Evolutionary conservation across 352 stramenopile species (phyloP), one percentile per base, ranked within the genome.

Genomic region (Phytophthora parvispora): DNA sequence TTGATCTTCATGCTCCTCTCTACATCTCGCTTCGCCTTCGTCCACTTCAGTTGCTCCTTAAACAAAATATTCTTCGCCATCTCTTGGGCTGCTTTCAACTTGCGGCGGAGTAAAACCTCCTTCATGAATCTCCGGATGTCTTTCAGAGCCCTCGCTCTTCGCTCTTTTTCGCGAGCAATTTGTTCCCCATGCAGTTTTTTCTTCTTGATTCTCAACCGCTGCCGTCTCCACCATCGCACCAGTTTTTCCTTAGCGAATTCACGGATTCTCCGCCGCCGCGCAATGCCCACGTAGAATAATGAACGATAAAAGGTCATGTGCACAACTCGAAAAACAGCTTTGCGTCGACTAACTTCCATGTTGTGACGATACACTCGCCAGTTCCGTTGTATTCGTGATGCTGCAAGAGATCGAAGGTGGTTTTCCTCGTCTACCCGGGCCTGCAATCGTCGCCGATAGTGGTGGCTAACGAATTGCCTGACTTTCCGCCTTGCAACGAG

Each of bases 241-340:
- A 93, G 31, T 18, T 45, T 71, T n/a, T 76, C 64, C 24, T 82
- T 78, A 2, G 80, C 74, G 12, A 61, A 29, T 42, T 75, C 60
- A 7, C 74, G 77, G 13, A 40, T 49, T 3, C 64, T 40, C 3
- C 32, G 69, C 6, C 80, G 67, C 32, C 66, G 60, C 4, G n/a
- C 69, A 13, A 81, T 67, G 1, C 59, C 27, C 2, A 70, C 63
- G 48, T 83, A 92, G 49, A 93, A 84, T 15, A 55, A 15, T 10
- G 60, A 61, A 20, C 86, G 83, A 50, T 78, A 57, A 65, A 90
- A 93, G 20, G 68, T 57, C 56, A 77, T 65, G 45, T 91, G 74
- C 40, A 78, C 4, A 18, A 55, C 22, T 40, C 72, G 67, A 60
- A 90, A 93, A n/a, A 7, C 31, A 53, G 20, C 48, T 71, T 77